These are phyloP conservation scores for Galeopsis tetrahit DNA, from an alignment of 257 asterid genomes.

Conservation along the genomic window DNA sequence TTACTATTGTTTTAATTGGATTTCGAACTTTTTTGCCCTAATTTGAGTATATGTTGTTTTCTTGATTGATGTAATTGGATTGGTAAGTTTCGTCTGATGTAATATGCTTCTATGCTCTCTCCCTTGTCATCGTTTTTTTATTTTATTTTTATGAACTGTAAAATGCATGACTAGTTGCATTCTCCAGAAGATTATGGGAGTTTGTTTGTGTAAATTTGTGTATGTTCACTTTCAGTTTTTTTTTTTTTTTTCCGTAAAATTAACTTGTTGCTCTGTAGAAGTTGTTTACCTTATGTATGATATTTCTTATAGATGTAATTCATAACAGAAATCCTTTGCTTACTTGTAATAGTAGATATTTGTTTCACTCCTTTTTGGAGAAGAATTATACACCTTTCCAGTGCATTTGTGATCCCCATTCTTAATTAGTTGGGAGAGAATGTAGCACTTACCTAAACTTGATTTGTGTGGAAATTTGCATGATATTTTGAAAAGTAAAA, in stretches of 20 bases:
- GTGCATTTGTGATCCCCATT: neutral
- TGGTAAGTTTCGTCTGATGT: neutral
- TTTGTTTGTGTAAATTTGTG: neutral
- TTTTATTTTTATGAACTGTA: neutral
- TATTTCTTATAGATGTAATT: neutral
- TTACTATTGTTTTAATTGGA: neutral
- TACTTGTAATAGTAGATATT: neutral
- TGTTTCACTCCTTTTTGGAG: neutral
- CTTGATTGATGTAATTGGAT: neutral
- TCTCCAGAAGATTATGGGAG: neutral
- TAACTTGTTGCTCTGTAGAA: neutral
- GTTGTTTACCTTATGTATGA: neutral
- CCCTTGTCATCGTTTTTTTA: neutral
- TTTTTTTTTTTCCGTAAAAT: neutral
- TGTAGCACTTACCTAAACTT: neutral
- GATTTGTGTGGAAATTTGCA: neutral
- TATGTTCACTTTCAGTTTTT: neutral
- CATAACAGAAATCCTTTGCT: neutral
- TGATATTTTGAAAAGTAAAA: neutral
- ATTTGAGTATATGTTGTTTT: neutral
- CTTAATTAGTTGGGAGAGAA: neutral
- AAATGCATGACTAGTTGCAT: neutral
- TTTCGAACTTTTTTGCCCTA: constrained; percentile 14
- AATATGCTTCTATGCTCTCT: neutral
- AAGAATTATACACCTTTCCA: neutral